Evolutionary conservation across 352 stramenopile genomes (phyloP).

Genomic region (Phytophthora lateralis): DNA sequence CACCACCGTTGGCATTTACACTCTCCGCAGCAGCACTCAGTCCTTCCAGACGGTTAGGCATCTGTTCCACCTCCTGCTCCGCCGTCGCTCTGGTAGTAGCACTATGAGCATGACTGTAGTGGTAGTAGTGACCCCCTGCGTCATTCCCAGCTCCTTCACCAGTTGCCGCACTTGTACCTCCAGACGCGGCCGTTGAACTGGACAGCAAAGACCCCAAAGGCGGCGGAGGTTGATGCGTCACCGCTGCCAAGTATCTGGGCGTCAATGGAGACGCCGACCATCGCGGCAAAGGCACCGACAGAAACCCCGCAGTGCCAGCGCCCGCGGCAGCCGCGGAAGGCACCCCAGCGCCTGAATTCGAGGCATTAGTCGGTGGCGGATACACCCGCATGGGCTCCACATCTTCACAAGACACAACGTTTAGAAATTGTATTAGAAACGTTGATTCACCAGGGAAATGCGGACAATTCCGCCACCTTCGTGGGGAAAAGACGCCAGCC

Average conservation of each 20-base stretch:
- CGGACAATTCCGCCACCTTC: slow-evolving; percentile 22
- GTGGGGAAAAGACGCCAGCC: slow-evolving; percentile 30
- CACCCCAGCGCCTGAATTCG: slow-evolving; percentile 7
- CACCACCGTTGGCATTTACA: not conserved
- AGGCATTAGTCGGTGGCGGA: slow-evolving; percentile 10
- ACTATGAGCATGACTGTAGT: slow-evolving; percentile 19
- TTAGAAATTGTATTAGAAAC: not conserved
- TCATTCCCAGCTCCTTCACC: slow-evolving; percentile 11
- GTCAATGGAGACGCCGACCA: slow-evolving; percentile 34
- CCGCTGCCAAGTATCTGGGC: slow-evolving; percentile 28
- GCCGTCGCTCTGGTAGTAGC: slow-evolving; percentile 9
- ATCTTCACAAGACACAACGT: slow-evolving; percentile 16
- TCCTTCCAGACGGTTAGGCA: slow-evolving; percentile 9
- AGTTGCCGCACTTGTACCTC: slow-evolving; percentile 2
- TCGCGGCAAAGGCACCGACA: slow-evolving; percentile 20
- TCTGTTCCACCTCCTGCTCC: slow-evolving; percentile 17
- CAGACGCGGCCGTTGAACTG: slow-evolving; percentile 11
- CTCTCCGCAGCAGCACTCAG: slow-evolving; percentile 8
- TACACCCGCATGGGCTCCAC: slow-evolving; percentile 29
- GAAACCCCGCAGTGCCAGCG: slow-evolving; percentile 13
- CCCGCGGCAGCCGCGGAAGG: slow-evolving; percentile 12
- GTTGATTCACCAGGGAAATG: not conserved
- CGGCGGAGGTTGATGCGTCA: slow-evolving; percentile 17
- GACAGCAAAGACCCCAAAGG: slow-evolving; percentile 22
- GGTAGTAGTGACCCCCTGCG: slow-evolving; percentile 11